Conservation (phyloP, 305 asterid genomes). For the Plantago coronopus region DNA sequence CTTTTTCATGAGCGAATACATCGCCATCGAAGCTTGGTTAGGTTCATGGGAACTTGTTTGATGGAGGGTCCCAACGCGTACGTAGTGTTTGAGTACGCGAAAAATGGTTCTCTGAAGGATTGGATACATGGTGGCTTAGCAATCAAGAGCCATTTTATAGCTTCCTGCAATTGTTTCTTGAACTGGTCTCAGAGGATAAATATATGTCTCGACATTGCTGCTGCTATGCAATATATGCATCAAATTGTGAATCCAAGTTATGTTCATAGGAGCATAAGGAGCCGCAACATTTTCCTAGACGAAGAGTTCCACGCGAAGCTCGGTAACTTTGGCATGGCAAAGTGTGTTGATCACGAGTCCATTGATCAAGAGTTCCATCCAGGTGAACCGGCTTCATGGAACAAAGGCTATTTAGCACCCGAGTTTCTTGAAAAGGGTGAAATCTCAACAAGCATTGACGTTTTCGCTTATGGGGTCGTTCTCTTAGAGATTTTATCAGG, state of each 20-base stretch:
- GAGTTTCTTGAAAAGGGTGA: slow-evolving; percentile 34
- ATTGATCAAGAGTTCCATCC: slow-evolving; percentile 30
- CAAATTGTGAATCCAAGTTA: slow-evolving; percentile 62
- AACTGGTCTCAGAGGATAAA: slow-evolving; percentile 64
- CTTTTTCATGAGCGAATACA: slow-evolving; percentile 37
- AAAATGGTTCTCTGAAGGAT: slow-evolving; percentile 68
- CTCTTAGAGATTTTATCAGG: slow-evolving; percentile 71
- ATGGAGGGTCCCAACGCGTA: slow-evolving; percentile 47
- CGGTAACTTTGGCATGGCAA: slow-evolving; percentile 72
- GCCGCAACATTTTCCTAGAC: slow-evolving; percentile 58
- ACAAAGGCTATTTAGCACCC: slow-evolving; percentile 54
- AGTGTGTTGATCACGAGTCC: slow-evolving; percentile 21
- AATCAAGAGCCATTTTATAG: slow-evolving; percentile 78
- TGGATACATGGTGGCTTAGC: slow-evolving; percentile 91
- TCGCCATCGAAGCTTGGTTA: slow-evolving; percentile 51
- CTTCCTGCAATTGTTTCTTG: slow-evolving; percentile 75
- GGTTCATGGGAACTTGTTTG: slow-evolving; percentile 49
- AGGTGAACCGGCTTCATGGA: slow-evolving; percentile 17
- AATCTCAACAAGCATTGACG: slow-evolving; percentile 40
- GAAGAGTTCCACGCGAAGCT: slow-evolving; percentile 67
- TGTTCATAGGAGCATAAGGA: slow-evolving; percentile 53
- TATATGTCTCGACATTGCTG: slow-evolving; percentile 64
- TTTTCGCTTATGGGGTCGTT: slow-evolving; percentile 69
- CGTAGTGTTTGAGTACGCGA: slow-evolving; percentile 58
- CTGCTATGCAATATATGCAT: slow-evolving; percentile 72